These are phyloP conservation scores for Circinella minor DNA, from an alignment of 371 early-diverging fungal species.

Conservation along the genomic window DNA sequence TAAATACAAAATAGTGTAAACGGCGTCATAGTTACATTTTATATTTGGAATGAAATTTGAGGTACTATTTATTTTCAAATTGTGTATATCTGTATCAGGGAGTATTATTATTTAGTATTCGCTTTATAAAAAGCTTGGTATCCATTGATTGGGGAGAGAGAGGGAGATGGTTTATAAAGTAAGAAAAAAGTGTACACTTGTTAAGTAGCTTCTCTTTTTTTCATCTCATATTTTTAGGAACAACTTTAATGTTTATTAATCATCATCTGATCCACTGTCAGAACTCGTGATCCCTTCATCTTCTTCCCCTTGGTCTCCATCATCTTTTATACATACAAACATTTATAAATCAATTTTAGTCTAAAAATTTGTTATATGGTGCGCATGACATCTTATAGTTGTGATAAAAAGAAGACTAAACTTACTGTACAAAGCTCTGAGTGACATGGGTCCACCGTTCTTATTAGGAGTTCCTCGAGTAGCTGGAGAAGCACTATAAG, in stretches of 20 bases:
- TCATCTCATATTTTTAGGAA: no score
- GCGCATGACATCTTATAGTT: background rate
- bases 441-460: constrained; percentile 15
- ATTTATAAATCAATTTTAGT: background rate
- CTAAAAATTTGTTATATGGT: background rate
- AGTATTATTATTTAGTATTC: no score
- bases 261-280: constrained; percentile 13
- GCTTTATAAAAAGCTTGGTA: no score
- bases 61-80: no score
- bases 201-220: background rate
- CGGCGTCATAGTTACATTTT: no score
- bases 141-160: no score
- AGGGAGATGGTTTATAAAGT: no score
- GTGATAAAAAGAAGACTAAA: background rate
- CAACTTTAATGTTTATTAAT: background rate
- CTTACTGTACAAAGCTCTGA: constrained; percentile 19
- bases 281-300: constrained; percentile 18
- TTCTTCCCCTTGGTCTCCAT: constrained; percentile 13
- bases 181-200: no score
- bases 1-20: no score
- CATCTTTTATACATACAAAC: background rate
- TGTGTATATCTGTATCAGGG: no score
- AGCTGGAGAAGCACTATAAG: constrained; percentile 5
- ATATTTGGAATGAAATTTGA: no score
- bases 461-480: constrained; percentile 6